These are phyloP conservation scores for Diaporthe nobilis DNA, from an alignment of 2,329 filamentous ascomycete species.

Conservation along the genomic window DNA sequence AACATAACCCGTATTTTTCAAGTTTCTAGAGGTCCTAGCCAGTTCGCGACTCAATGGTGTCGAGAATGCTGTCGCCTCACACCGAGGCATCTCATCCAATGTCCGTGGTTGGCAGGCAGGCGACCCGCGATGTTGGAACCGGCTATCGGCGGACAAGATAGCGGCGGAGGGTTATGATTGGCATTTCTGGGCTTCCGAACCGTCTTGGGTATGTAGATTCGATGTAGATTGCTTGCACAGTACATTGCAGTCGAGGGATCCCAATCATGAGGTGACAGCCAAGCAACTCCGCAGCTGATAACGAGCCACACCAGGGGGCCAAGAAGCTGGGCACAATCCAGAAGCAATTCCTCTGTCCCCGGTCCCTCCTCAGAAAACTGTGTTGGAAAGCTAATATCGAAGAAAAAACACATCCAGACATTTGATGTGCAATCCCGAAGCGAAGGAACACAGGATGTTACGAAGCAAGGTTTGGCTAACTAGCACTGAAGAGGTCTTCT, in stretches of 20 bases:
- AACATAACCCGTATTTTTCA: not conserved
- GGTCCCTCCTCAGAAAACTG: not conserved
- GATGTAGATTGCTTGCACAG: slow-evolving; percentile 2
- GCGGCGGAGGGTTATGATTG: slow-evolving; percentile 18
- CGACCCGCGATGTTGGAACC: not conserved
- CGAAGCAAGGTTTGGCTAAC: not conserved
- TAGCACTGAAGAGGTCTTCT: not conserved
- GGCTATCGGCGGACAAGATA: slow-evolving; percentile 31
- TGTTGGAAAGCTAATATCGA: not conserved
- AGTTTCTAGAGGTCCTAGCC: not conserved
- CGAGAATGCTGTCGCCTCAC: not conserved
- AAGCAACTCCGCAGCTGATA: slow-evolving; percentile 33
- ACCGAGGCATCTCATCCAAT: not conserved
- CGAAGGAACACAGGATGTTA: not conserved
- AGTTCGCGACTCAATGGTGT: not conserved
- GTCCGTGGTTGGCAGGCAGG: not conserved
- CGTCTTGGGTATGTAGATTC: slow-evolving; percentile 3
- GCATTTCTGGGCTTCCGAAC: slow-evolving; percentile 24
- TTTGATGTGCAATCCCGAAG: not conserved
- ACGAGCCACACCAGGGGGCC: slow-evolving; percentile 11
- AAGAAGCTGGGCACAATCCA: slow-evolving; percentile 32
- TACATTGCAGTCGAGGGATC: not conserved
- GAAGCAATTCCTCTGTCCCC: not conserved
- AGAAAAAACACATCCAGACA: not conserved
- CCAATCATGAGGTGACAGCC: slow-evolving; percentile 27